phyloP scores from a whole-genome alignment of 257 asterid genomes.

The Penstemon newberryi region DNA sequence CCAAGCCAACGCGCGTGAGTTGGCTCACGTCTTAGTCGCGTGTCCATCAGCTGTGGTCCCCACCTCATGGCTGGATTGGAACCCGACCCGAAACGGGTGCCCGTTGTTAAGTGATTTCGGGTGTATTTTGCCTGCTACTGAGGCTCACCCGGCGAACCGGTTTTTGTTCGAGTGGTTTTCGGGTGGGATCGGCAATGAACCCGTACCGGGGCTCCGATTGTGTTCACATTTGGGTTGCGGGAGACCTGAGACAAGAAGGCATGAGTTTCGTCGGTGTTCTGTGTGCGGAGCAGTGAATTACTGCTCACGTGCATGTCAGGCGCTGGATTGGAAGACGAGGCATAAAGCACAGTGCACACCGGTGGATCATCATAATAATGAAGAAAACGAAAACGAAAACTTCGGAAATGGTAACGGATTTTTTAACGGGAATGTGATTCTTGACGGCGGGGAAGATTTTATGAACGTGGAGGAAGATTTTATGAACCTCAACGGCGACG shows the following conservation, averaged over 20 bases:
- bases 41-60: conserved; percentile 45
- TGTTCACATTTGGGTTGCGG: conserved; percentile 92
- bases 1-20: conserved; percentile 92
- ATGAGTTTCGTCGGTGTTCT: conserved; percentile 87
- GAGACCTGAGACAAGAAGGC: conserved; percentile 79
- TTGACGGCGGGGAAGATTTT: not conserved
- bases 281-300: conserved; percentile 90
- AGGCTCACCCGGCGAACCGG: conserved; percentile 68
- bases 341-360: conserved; percentile 82
- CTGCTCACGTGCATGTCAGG: conserved; percentile 97
- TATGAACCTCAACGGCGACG: not conserved
- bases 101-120: conserved; percentile 91
- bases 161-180: conserved; percentile 79
- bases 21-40: conserved; percentile 53
- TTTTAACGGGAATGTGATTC: conserved; percentile 1
- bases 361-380: conserved; percentile 49
- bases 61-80: conserved; percentile 39
- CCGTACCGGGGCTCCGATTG: conserved; percentile 61
- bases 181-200: conserved; percentile 24
- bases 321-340: conserved; percentile 92
- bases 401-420: conserved; percentile 16
- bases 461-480: conserved; percentile 21
- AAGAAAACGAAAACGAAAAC: conserved; percentile 30
- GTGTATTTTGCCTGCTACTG: conserved; percentile 82
- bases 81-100: conserved; percentile 46